Base-by-base conservation (phyloP, 306 rosid species). In the Astragalus membranaceus region DNA sequence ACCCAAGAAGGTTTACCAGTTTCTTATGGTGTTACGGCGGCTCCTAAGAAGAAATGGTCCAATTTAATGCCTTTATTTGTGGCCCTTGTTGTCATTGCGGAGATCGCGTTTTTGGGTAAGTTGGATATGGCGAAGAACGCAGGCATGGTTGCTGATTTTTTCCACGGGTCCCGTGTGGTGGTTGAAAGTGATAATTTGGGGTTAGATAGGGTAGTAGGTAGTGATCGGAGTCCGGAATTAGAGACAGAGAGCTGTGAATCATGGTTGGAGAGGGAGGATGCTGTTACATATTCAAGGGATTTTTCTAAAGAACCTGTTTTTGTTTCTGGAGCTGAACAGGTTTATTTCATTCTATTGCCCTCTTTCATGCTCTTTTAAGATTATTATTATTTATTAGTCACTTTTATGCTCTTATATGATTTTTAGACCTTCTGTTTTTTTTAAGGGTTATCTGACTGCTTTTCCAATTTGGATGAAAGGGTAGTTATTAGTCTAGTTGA, bases 241-340 rank as follows among this genome's bases (percentile, higher is more conserved):
- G 84, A 57, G 63, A 80, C 69, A 29, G 87, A 64, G 58, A 76
- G 75, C 3, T 94, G 99, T 30, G 95, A 94, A 83, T 80, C 75
- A 37, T 94, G 96, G 97, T 80, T 94, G 83, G 95, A 89, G 81
- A 87, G 75, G 56, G 97, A 80, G 60, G 99, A 91, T 48, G 82
- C 84, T 69, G 92, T 85, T n/a, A 83, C 80, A 7, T 88, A 89
- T 76, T 82, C 84, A 5, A 87, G 99, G 75, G 84, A 94, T 70
- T 94, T 94, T 63, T 30, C 6, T 11, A 82, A 82, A 58, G 81
- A 94, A 3, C 97, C 99, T 47, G 53, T 94, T 75, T 69, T 71
- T 75, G 88, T 94, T 48, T 43, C 86, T 74, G 99, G 97, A 17
- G 85, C 69, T 59, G 88, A 80, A 16, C 78, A 91, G 99, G 99